phyloP scores from a whole-genome alignment of 768 basidiomycete genomes.

The Russula abietina region DNA sequence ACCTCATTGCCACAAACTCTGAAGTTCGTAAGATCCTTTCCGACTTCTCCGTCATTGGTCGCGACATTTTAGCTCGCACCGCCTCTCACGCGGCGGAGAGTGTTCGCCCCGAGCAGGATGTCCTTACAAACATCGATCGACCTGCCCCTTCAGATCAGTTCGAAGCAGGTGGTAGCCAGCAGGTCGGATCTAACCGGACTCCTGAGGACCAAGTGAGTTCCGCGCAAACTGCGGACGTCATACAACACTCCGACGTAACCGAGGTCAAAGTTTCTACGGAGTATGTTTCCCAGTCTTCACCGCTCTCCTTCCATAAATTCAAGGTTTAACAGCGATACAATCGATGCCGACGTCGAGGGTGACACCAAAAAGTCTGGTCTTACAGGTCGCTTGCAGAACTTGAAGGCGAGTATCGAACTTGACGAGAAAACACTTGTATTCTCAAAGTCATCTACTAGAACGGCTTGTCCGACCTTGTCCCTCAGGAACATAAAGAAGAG shows the following conservation, averaged over 20 bases:
- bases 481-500: constrained; percentile 60
- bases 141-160: constrained; percentile 65
- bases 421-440: not conserved
- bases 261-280: constrained; percentile 27
- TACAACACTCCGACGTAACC: not conserved
- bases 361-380: constrained; percentile 36
- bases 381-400: constrained; percentile 30
- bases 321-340: constrained; percentile 22
- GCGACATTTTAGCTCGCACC: constrained; percentile 74
- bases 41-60: constrained; percentile 71
- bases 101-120: constrained; percentile 60
- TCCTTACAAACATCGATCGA: constrained; percentile 60
- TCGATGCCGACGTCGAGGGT: constrained; percentile 33
- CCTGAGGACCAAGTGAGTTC: constrained; percentile 34
- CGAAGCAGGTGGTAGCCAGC: constrained; percentile 40
- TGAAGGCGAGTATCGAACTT: constrained; percentile 28
- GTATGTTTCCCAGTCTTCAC: not conserved
- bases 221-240: constrained; percentile 25
- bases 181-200: constrained; percentile 41
- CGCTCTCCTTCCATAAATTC: not conserved
- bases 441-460: constrained; percentile 28
- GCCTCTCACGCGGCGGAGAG: constrained; percentile 63
- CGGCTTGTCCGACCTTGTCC: constrained; percentile 49
- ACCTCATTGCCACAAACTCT: constrained; percentile 86
- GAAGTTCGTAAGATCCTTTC: constrained; percentile 85